These are phyloP conservation scores for Elasticomyces elasticus DNA, from an alignment of 495 filamentous ascomycete genomes.

Conservation along the genomic window DNA sequence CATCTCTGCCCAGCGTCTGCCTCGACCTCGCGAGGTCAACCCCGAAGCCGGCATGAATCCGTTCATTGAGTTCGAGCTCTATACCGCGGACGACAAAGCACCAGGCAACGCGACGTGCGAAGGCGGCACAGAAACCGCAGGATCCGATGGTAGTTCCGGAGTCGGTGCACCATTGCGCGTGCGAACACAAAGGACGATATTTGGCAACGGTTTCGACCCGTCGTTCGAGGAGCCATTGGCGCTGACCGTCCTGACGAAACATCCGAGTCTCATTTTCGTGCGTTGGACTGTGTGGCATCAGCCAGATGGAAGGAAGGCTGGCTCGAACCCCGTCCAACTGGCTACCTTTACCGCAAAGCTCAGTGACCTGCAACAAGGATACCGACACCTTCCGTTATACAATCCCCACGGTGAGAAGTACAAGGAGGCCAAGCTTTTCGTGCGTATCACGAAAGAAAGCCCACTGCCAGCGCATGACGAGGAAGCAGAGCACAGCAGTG, in stretches of 20 bases:
- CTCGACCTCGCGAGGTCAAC: slow-evolving; percentile 60
- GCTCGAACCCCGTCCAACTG: slow-evolving; percentile 45
- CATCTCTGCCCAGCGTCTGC: slow-evolving; percentile 89
- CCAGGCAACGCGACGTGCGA: slow-evolving; percentile 51
- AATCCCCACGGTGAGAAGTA: slow-evolving; percentile 83
- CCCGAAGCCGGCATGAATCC: slow-evolving; percentile 72
- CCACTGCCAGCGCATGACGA: slow-evolving; percentile 9
- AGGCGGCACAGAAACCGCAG: slow-evolving; percentile 60
- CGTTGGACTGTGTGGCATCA: slow-evolving; percentile 86
- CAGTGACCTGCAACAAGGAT: slow-evolving; percentile 81
- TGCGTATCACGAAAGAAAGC: slow-evolving; percentile 59
- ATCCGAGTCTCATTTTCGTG: slow-evolving; percentile 87
- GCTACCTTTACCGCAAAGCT: slow-evolving; percentile 91
- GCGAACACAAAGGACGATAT: slow-evolving; percentile 65
- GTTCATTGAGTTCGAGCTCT: slow-evolving; percentile 89
- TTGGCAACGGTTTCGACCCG: slow-evolving; percentile 86
- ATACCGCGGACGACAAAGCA: slow-evolving; percentile 82
- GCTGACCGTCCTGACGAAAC: slow-evolving; percentile 75
- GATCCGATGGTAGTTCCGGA: slow-evolving; percentile 58
- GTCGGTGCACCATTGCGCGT: slow-evolving; percentile 67
- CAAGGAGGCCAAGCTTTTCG: slow-evolving; percentile 89
- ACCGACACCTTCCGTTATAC: slow-evolving; percentile 88
- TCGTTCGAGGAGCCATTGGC: slow-evolving; percentile 65
- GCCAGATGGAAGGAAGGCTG: slow-evolving; percentile 51
- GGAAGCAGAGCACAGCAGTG: background rate